Evolutionary conservation across 768 basidiomycete genomes (phyloP), one percentile per base, ranked within the genome.

Genomic region (Suillus subaureus): DNA sequence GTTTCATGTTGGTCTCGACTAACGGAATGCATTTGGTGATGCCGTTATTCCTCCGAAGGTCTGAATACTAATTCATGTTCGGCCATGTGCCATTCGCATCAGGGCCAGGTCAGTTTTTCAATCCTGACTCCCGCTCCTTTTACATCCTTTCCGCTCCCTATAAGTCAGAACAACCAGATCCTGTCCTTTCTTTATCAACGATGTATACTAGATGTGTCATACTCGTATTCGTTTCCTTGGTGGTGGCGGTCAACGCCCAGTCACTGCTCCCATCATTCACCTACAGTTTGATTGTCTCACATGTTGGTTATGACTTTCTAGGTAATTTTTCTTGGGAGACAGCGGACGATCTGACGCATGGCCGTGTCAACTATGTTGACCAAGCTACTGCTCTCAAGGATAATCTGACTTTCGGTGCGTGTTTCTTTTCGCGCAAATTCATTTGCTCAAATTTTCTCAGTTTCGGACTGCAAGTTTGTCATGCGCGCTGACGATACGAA

Each of bases 351-450:
- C 88, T 87, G n/a, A 90, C 88, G 0, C 84, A 88, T 66, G 88
- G 88, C n/a, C 77, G 84, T 61, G 86, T 87, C 64, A 84, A 88
- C 74, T 89, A 87, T 66, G 79, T 89, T 40, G 79, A 83, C 66
- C 68, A 79, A 68, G 60, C 66, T 18, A 81, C 82, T 2, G 84
- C 88, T 0, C 60, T 77, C n/a, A 23, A 58, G 0, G 71, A 72
- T 1, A 84, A 84, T 63, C 77, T 89, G 39, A 77, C 87, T 11
- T 83, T 72, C 64, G 84, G 87, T 85, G 54, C 31, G 80, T 58
- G 2, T 61, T 18, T 51, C 35, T 39, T 49, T 23, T 31, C 45
- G 16, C 21, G 23, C 31, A 12, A 8, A 39, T 23, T 45, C n/a
- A 26, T 52, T 28, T 33, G 43, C 31, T 37, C 31, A n/a, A 43